phyloP scores from a whole-genome alignment of 805 yeast genomes.

The Wickerhamiella azyma region DNA sequence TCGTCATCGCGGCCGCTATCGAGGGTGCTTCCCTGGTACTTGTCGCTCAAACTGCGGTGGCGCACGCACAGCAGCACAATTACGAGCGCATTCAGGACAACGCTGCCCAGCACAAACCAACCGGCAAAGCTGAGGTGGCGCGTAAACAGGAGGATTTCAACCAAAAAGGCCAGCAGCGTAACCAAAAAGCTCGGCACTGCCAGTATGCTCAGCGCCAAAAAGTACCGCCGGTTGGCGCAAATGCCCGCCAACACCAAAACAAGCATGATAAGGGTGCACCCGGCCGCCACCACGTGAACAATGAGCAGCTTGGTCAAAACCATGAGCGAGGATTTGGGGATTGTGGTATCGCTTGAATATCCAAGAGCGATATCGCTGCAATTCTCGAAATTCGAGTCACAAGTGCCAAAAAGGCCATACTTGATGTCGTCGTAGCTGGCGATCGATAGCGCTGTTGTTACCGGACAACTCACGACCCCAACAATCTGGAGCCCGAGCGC shows the following conservation, averaged over 20 bases:
- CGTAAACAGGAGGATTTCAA: conserved; percentile 66
- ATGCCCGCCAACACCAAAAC: conserved; percentile 31
- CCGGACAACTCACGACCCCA: conserved; percentile 48
- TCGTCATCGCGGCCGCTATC: conserved; percentile 16
- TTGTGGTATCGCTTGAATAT: conserved; percentile 28
- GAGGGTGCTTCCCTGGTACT: conserved; percentile 18
- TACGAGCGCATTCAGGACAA: conserved; percentile 48
- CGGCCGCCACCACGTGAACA: conserved; percentile 54
- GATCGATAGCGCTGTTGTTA: conserved; percentile 36
- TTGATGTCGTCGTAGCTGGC: conserved; percentile 36
- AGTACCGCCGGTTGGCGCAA: conserved; percentile 29
- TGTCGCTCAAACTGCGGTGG: conserved; percentile 44
- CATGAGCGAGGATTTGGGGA: conserved; percentile 48
- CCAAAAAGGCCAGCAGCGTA: conserved; percentile 59
- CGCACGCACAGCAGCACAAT: conserved; percentile 58
- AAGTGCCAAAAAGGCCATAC: conserved; percentile 64
- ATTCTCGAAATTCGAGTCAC: conserved; percentile 26
- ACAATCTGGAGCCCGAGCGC: conserved; percentile 46
- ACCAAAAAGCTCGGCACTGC: conserved; percentile 57
- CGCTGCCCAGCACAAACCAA: conserved; percentile 65
- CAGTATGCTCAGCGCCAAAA: conserved; percentile 42
- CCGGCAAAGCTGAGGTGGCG: conserved; percentile 71
- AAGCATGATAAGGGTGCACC: conserved; percentile 37
- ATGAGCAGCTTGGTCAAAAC: conserved; percentile 47
- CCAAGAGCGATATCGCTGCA: conserved; percentile 37